Evolutionary conservation across 2,329 filamentous ascomycete species (phyloP).

Genomic region (Pseudogymnoascus destructans): DNA sequence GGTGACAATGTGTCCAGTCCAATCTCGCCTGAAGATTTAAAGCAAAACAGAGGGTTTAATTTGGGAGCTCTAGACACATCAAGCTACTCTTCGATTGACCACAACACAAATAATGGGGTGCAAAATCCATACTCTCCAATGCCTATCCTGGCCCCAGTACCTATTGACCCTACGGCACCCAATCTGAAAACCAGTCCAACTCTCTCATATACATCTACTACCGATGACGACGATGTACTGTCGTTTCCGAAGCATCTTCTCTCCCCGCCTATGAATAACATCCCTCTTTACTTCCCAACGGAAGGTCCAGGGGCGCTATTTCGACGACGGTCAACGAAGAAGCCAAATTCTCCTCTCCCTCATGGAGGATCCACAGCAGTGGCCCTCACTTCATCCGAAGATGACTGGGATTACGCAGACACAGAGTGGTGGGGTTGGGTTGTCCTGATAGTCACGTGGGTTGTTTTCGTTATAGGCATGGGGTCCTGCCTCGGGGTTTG

Average conservation of each 20-base stretch:
- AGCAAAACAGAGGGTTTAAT: slow-evolving; percentile 26
- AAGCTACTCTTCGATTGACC: slow-evolving; percentile 7
- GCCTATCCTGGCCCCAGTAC: slow-evolving; percentile 11
- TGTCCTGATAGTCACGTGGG: slow-evolving; percentile 79
- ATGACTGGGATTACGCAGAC: slow-evolving; percentile 79
- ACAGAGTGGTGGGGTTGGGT: slow-evolving; percentile 99
- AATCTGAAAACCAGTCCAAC: slow-evolving; percentile 35
- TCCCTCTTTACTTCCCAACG: slow-evolving; percentile 40
- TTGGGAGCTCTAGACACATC: slow-evolving; percentile 36
- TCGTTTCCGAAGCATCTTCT: slow-evolving; percentile 43
- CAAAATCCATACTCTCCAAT: slow-evolving; percentile 11
- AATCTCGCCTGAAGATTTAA: slow-evolving; percentile 20
- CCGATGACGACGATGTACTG: slow-evolving; percentile 69
- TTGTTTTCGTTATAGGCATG: slow-evolving; percentile 94
- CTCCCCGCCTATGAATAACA: slow-evolving; percentile 30
- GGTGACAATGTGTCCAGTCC: slow-evolving; percentile 15
- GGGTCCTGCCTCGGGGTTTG: slow-evolving; percentile 88
- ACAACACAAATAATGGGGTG: not conserved
- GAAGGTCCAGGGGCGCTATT: slow-evolving; percentile 27
- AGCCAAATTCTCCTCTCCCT: slow-evolving; percentile 45
- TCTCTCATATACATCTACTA: slow-evolving; percentile 57
- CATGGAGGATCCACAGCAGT: slow-evolving; percentile 39
- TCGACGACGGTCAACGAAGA: slow-evolving; percentile 23
- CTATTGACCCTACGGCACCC: slow-evolving; percentile 27
- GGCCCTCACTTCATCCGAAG: slow-evolving; percentile 32